Base-by-base conservation (phyloP, 805 yeast genomes). In the Yarrowia yakushimensis region DNA sequence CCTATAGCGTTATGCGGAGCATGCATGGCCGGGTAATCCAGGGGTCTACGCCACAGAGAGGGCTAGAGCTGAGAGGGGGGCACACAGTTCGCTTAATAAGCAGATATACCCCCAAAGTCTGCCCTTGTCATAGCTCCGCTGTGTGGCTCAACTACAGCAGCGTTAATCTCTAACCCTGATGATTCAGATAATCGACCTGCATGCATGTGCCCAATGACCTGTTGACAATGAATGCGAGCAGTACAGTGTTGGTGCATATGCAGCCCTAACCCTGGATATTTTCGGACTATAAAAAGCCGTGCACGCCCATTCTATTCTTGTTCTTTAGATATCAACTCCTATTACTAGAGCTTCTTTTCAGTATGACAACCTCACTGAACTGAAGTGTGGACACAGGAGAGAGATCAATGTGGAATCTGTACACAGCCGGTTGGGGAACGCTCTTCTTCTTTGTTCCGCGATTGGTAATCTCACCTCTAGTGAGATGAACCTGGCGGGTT, bases 381-480 rank as follows among this genome's bases (percentile, higher is more conserved):
- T 28, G 61, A 41, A 55, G 61, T 55, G 61, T 55, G 61, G 61
- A 55, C 61, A 55, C 37, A 27, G 61, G 61, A 55, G 61, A 55
- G 61, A 55, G 61, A 55, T 55, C 27, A 55, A 55, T 54, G 39
- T 52, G 61, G 48, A 39, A 55, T 41, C 48, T 55, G 61, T 55
- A 55, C 61, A 39, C 48, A 30, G 46, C 61, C 61, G 36, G 48
- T 55, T 55, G 61, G 61, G 48, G 61, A 45, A 55, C 48, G 45
- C 61, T 48, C 59, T 52, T 36, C 43, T 52, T 36, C 43, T 52
- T 48, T 52, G 25, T 52, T 39, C 59, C 59, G 59, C 59, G 59
- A 36, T 52, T 52, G 59, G 59, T 52, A 52, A 36, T 52, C 59
- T 52, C 59, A 52, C 59, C 59, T 52, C 59, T 52, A 52, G 59